Base-by-base conservation (phyloP, 345 rosid genomes). In the Camelina laxa region DNA sequence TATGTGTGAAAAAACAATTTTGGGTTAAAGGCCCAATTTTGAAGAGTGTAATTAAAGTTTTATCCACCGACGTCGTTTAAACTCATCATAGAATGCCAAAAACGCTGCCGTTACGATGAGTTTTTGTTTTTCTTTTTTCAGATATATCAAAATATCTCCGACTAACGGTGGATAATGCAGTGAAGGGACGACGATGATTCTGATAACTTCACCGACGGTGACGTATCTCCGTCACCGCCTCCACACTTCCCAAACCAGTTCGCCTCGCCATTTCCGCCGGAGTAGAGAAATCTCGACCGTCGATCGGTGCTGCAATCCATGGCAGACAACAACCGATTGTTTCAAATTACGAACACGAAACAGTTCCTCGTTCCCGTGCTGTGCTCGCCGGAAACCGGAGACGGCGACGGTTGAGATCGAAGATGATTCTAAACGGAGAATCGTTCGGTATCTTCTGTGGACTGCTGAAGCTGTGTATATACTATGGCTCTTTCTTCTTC, bases 401-500 rank as follows among this genome's bases (percentile, higher is more conserved):
- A 35, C 79, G 16, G 56, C 44, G 42, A 63, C 75, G 31, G 83
- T 61, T 3, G 87, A 82, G 10, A 74, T 41, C 11, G 83, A 70
- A 30, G 69, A 76, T 71, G 84, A 74, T 21, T 66, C 15, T 38
- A 13, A 17, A 0, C 77, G 75, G 79, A 77, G 83, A 64, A 75
- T 79, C 50, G 50, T 85, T 73, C 87, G 87, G 66, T 54, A 61
- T n/a, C 64, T 75, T 17, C 81, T 92, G 41, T 90, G 97, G 97
- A 75, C 69, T 36, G 79, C 89, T 22, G 99, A 92, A 86, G 88
- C 88, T 55, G 84, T 82, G 72, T 95, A 95, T 83, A 86, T 95
- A 69, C 72, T 86, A 65, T 95, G 97, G 97, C 97, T 95, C 71
- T 89, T 95, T 80, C 81, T 95, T 57, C 97, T 95, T 41, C 99